A percentile compares a stretch with the other conserved stretches of the same genome.
Conservation (phyloP, 2,329 filamentous ascomycete genomes). For the Podosphaera aphanis region DNA sequence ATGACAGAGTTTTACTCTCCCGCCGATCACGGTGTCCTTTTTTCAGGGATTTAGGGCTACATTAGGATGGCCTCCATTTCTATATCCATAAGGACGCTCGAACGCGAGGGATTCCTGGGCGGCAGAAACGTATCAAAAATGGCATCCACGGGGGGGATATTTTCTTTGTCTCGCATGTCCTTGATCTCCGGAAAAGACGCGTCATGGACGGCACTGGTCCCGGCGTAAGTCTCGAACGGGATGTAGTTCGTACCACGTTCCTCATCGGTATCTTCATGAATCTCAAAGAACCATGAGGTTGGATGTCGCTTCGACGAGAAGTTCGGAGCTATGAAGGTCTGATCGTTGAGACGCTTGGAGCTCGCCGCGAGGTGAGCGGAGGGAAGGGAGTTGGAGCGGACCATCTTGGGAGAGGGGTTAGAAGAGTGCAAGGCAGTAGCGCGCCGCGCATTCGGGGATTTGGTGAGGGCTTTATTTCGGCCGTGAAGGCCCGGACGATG, state of each 20-base stretch:
- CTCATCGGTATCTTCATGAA: slow-evolving; percentile 76
- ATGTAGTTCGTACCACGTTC: slow-evolving; percentile 82
- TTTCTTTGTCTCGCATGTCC: slow-evolving; percentile 67
- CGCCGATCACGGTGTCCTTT: too few relatives aligned
- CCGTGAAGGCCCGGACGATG: slow-evolving; percentile 47
- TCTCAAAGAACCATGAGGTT: slow-evolving; percentile 73
- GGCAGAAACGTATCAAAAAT: slow-evolving; percentile 14
- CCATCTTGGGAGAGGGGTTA: not conserved
- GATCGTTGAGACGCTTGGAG: not conserved
- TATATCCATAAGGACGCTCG: not conserved
- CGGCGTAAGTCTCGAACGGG: slow-evolving; percentile 65
- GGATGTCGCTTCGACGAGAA: too few relatives aligned
- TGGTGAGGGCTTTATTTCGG: slow-evolving; percentile 27
- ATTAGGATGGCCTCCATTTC: not conserved
- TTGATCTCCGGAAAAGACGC: slow-evolving; percentile 30
- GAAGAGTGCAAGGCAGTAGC: not conserved
- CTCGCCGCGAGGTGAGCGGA: not conserved
- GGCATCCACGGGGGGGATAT: slow-evolving; percentile 54
- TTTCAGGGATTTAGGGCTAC: too few relatives aligned
- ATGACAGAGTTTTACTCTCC: too few relatives aligned
- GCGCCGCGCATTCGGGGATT: not conserved
- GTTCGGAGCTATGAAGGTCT: too few relatives aligned
- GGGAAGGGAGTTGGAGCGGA: not conserved
- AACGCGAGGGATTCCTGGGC: not conserved
- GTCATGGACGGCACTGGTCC: slow-evolving; percentile 82